Evolutionary conservation across 202 grass and related monocot species (phyloP).

Genomic region (Eragrostis tef): DNA sequence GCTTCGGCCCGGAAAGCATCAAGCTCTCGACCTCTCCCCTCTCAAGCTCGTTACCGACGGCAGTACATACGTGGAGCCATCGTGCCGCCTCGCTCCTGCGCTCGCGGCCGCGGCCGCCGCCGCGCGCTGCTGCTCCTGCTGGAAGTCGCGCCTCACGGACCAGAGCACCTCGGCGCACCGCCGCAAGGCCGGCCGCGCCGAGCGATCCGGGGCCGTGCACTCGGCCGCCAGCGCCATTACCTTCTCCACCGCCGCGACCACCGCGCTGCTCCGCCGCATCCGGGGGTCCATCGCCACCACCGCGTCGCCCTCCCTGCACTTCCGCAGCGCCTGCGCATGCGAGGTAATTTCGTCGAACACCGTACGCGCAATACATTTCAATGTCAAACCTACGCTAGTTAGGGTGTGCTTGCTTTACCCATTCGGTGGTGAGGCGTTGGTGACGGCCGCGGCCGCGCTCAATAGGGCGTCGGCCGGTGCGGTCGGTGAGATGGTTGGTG

Average conservation of each 20-base stretch:
- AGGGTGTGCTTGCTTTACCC: conserved; percentile 54
- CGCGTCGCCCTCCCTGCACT: conserved; percentile 62
- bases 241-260: conserved; percentile 63
- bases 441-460: conserved; percentile 59
- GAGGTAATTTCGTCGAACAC: conserved; percentile 56
- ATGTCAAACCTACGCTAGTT: background rate
- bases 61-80: conserved; percentile 39
- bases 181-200: conserved; percentile 69
- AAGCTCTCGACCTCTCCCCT: background rate
- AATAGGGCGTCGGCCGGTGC: conserved; percentile 78
- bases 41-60: conserved; percentile 21
- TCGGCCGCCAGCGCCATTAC: conserved; percentile 75
- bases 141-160: conserved; percentile 80
- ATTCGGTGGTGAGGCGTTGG: conserved; percentile 76
- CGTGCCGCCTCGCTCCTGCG: conserved; percentile 18
- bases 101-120: conserved; percentile 6
- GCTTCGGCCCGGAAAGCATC: background rate
- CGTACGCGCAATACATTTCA: background rate
- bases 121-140: conserved; percentile 55
- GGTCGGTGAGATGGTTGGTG: conserved; percentile 88
- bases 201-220: conserved; percentile 61
- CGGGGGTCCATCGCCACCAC: conserved; percentile 85
- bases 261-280: conserved; percentile 66
- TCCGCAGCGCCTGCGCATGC: conserved; percentile 62
- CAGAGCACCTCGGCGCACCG: conserved; percentile 80